A percentile compares a stretch with the other conserved stretches of the same genome.
These are phyloP conservation scores for Vigna nakashimae DNA, from an alignment of 306 rosid genomes.

Conservation along the genomic window DNA sequence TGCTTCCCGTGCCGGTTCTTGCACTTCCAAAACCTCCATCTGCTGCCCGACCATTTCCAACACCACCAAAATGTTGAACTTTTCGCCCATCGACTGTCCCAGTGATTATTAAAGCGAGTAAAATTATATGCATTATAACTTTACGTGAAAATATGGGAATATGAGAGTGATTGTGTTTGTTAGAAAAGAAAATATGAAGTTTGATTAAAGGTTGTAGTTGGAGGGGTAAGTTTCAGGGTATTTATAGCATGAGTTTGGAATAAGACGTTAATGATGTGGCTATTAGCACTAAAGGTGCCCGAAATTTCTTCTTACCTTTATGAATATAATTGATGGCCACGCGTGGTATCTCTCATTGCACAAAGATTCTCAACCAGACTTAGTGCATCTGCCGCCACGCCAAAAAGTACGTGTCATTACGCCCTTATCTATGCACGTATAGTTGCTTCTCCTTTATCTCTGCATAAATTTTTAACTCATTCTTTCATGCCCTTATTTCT, in stretches of 20 bases:
- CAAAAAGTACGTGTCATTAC: slow-evolving; percentile 42
- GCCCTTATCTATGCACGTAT: not conserved
- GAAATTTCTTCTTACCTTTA: slow-evolving; percentile 41
- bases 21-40: not conserved
- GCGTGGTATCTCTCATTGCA: slow-evolving; percentile 46
- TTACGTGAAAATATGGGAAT: slow-evolving; percentile 2
- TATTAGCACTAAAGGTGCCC: slow-evolving; percentile 28
- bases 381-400: slow-evolving; percentile 58
- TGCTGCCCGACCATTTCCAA: too few species aligned
- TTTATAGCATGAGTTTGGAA: slow-evolving; percentile 40
- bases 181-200: not conserved
- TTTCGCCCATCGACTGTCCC: slow-evolving; percentile 26
- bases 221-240: slow-evolving; percentile 24
- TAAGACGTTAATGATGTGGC: slow-evolving; percentile 23
- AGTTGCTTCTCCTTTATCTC: slow-evolving; percentile 19
- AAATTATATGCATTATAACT: not conserved
- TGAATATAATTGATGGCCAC: slow-evolving; percentile 29
- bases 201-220: slow-evolving; percentile 20
- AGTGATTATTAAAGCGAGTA: slow-evolving; percentile 4
- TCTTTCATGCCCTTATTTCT: not conserved
- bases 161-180: not conserved
- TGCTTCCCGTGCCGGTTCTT: not conserved
- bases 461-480: not conserved
- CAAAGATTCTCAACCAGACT: slow-evolving; percentile 39
- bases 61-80: slow-evolving; percentile 3